Evolutionary conservation across 331 rosid genomes (phyloP).

Genomic region (Ulmus americana): DNA sequence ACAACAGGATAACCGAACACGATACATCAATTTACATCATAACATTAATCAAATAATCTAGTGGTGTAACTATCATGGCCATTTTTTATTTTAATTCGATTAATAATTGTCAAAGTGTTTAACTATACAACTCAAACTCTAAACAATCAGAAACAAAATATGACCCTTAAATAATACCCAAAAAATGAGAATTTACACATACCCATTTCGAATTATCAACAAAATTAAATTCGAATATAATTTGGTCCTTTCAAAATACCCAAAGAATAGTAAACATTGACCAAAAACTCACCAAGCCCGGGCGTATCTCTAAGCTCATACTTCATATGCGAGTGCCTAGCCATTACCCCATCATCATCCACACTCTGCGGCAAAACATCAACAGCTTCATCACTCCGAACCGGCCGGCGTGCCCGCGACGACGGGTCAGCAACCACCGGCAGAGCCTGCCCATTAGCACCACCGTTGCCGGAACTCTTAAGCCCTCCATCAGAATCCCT

Average conservation of each 20-base stretch:
- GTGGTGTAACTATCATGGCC: too few relatives aligned
- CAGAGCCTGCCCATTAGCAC: constrained; percentile 55
- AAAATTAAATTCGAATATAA: background rate
- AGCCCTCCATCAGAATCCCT: constrained; percentile 69
- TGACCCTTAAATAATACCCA: background rate
- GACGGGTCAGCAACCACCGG: constrained; percentile 30
- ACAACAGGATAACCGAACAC: background rate
- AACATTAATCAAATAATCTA: too few relatives aligned
- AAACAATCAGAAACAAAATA: background rate
- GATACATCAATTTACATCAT: too few relatives aligned
- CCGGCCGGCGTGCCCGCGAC: constrained; percentile 40
- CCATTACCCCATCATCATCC: constrained; percentile 54
- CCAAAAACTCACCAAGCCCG: constrained; percentile 58
- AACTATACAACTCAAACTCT: background rate
- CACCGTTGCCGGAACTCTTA: constrained; percentile 32
- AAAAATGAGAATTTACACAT: background rate
- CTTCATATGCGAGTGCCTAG: constrained; percentile 71
- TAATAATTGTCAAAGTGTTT: background rate
- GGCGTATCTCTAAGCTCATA: constrained; percentile 89
- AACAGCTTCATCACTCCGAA: constrained; percentile 54
- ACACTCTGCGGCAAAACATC: constrained; percentile 55
- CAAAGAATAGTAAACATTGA: background rate
- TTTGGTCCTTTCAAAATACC: background rate
- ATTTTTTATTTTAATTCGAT: too few relatives aligned
- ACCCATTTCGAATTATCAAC: background rate